Evolutionary conservation across 345 rosid species (phyloP).

Genomic region (Gossypium longicalyx): DNA sequence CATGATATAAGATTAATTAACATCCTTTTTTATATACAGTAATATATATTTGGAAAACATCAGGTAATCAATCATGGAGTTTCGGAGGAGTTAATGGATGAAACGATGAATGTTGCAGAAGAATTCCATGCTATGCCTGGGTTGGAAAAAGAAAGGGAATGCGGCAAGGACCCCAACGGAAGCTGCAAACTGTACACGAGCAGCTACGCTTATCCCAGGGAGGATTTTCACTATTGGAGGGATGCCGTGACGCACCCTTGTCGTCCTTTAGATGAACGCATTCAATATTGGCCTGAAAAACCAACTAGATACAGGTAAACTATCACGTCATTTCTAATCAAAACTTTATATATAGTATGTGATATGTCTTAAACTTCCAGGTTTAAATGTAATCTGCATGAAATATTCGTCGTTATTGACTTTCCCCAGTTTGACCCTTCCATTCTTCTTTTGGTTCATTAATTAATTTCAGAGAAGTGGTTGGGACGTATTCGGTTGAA

Average conservation of each 20-base stretch:
- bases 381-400: background rate
- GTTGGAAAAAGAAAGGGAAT: slow-evolving; percentile 19
- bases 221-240: slow-evolving; percentile 32
- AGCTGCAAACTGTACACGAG: slow-evolving; percentile 32
- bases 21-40: too few species aligned
- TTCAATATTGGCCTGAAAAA: slow-evolving; percentile 22
- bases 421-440: background rate
- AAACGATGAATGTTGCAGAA: slow-evolving; percentile 20
- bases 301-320: slow-evolving; percentile 20
- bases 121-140: slow-evolving; percentile 32
- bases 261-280: slow-evolving; percentile 15
- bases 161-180: slow-evolving; percentile 25
- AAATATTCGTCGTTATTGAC: background rate
- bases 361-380: background rate
- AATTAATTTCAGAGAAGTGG: slow-evolving; percentile 20
- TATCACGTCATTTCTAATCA: background rate
- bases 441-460: background rate
- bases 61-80: slow-evolving; percentile 41
- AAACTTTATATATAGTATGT: background rate
- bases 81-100: slow-evolving; percentile 20
- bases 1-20: too few species aligned
- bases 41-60: background rate
- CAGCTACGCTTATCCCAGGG: slow-evolving; percentile 13
- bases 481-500: slow-evolving; percentile 25
- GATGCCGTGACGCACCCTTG: slow-evolving; percentile 25